A percentile compares a stretch with the other conserved stretches of the same genome.
Conservation (phyloP, 2,329 filamentous ascomycete species). For the Fragosphaeria purpurea region DNA sequence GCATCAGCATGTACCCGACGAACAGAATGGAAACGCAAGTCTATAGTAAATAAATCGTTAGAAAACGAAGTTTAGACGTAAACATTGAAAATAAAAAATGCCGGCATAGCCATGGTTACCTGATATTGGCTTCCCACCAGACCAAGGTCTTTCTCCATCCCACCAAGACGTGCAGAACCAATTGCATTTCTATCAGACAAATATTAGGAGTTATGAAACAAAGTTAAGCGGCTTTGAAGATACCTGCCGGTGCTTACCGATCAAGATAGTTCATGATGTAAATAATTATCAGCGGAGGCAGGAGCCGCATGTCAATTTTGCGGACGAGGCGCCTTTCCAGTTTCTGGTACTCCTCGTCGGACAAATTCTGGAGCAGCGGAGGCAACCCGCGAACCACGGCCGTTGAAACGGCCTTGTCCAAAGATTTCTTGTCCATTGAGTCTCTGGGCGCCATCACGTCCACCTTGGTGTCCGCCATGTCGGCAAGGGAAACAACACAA, state of each 20-base stretch:
- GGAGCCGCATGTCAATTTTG: slow-evolving; percentile 55
- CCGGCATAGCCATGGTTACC: slow-evolving; percentile 13
- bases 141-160: slow-evolving; percentile 27
- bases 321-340: slow-evolving; percentile 48
- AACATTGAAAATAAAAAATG: slow-evolving; percentile 1
- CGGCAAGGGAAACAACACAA: too few species aligned
- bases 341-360: slow-evolving; percentile 11
- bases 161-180: slow-evolving; percentile 41
- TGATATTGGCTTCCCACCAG: slow-evolving; percentile 25
- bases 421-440: too few species aligned
- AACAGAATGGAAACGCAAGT: slow-evolving; percentile 15
- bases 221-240: too few species aligned
- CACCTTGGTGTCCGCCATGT: too few species aligned
- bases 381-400: slow-evolving; percentile 14
- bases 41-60: neutral
- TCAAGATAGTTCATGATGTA: slow-evolving; percentile 62
- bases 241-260: slow-evolving; percentile 13
- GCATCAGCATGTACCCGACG: slow-evolving; percentile 19
- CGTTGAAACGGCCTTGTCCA: too few species aligned
- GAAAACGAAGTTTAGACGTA: slow-evolving; percentile 15
- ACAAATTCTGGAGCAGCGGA: slow-evolving; percentile 3
- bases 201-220: too few species aligned
- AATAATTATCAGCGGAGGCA: slow-evolving; percentile 60
- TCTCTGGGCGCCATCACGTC: too few species aligned
- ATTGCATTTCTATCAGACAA: slow-evolving; percentile 39